A percentile compares a stretch with the other conserved stretches of the same genome.
Conservation (phyloP, 1,139 yeast species). For the Sugiyamaella novakii region DNA sequence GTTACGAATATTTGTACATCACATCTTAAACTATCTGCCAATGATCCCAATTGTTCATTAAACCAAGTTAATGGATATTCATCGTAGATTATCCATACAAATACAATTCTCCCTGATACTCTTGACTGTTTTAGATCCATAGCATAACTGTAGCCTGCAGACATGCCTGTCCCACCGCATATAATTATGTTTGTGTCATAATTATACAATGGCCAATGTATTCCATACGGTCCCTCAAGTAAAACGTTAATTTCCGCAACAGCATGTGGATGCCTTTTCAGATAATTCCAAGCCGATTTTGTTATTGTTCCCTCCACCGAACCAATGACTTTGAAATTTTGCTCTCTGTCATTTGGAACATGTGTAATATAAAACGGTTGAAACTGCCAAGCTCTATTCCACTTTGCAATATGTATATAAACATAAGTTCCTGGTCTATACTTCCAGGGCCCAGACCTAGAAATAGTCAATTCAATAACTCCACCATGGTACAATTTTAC, state of each 20-base stretch:
- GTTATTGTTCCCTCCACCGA: slow-evolving; percentile 14
- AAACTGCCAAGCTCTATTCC: slow-evolving; percentile 52
- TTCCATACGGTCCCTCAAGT: slow-evolving; percentile 62
- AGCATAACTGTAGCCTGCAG: slow-evolving; percentile 45
- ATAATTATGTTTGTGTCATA: slow-evolving; percentile 54
- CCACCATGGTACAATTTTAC: slow-evolving; percentile 37
- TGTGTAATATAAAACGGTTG: slow-evolving; percentile 65
- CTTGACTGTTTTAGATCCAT: slow-evolving; percentile 18
- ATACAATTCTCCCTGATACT: slow-evolving; percentile 15
- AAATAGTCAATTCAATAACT: slow-evolving; percentile 36
- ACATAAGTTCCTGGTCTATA: slow-evolving; percentile 60
- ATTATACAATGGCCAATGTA: slow-evolving; percentile 48
- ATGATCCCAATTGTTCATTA: slow-evolving; percentile 17
- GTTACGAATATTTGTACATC: slow-evolving; percentile 25
- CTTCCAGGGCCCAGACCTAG: slow-evolving; percentile 42
- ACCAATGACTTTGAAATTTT: slow-evolving; percentile 18
- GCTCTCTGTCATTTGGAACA: slow-evolving; percentile 19
- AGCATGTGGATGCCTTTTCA: slow-evolving; percentile 23
- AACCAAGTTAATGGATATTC: slow-evolving; percentile 24
- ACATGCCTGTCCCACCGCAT: slow-evolving; percentile 70
- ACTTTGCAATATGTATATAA: slow-evolving; percentile 54
- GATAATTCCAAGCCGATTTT: slow-evolving; percentile 20
- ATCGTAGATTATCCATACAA: slow-evolving; percentile 25
- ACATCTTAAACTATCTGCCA: slow-evolving; percentile 19
- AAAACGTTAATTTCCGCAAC: slow-evolving; percentile 30